Evolutionary conservation across 768 basidiomycete genomes (phyloP).

Genomic region (Lactarius vividus): DNA sequence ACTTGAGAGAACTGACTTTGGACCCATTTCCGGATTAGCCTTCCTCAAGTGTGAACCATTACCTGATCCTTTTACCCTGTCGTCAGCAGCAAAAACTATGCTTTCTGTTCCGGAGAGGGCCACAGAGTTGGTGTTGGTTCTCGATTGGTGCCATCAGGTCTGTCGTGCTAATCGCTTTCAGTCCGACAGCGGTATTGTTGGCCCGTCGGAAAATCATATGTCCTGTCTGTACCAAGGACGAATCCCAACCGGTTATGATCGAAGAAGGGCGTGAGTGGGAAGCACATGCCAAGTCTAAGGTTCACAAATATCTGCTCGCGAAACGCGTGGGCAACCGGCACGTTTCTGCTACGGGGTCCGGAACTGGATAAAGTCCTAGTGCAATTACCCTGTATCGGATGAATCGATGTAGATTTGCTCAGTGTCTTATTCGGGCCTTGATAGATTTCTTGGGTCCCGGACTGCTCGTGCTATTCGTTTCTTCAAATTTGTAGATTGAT

Average conservation of each 20-base stretch:
- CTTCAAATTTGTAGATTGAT: not conserved
- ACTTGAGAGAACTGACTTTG: not conserved
- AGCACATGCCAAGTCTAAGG: slow-evolving; percentile 52
- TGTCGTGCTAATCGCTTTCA: slow-evolving; percentile 33
- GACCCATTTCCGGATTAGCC: not conserved
- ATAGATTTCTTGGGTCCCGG: not conserved
- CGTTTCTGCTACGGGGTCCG: not conserved
- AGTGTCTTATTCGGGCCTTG: not conserved
- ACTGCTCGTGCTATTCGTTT: not conserved
- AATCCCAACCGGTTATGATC: slow-evolving; percentile 60
- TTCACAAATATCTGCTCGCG: slow-evolving; percentile 48
- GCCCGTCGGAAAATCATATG: slow-evolving; percentile 61
- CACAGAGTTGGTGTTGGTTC: slow-evolving; percentile 40
- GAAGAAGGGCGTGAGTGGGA: slow-evolving; percentile 54
- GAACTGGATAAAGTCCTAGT: not conserved
- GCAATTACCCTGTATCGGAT: not conserved
- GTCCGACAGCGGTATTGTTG: slow-evolving; percentile 54
- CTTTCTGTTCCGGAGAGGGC: slow-evolving; percentile 45
- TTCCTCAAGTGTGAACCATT: slow-evolving; percentile 36
- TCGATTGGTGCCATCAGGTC: not conserved
- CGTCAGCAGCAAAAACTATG: slow-evolving; percentile 51
- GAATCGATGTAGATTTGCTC: not conserved
- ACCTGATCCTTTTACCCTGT: slow-evolving; percentile 57
- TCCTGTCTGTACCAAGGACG: slow-evolving; percentile 56
- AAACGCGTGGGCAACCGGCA: slow-evolving; percentile 13